Conservation (phyloP, 495 filamentous ascomycete species). For the Usnea hakonensis region DNA sequence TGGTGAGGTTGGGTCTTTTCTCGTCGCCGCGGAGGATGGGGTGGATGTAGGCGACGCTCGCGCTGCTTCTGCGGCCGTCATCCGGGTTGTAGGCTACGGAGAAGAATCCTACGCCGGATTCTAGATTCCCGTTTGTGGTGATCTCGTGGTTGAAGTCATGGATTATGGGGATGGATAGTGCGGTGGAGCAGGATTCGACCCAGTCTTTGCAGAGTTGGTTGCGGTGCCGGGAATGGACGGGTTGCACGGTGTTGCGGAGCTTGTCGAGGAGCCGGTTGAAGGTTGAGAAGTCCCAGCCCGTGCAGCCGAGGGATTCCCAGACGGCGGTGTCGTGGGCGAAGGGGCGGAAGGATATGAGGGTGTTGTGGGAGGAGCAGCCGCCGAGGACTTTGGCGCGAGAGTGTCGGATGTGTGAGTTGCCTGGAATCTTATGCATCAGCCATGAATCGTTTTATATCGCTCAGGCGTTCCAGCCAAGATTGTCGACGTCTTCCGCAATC, state of each 20-base stretch:
- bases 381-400: conserved; percentile 79
- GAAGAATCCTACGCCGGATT: conserved; percentile 74
- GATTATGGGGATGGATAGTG: conserved; percentile 67
- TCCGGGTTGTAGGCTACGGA: conserved; percentile 77
- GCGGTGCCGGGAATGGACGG: conserved; percentile 64
- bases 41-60: conserved; percentile 80
- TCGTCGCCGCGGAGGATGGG: conserved; percentile 71
- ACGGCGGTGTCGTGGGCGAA: conserved; percentile 70
- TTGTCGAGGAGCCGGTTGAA: conserved; percentile 69
- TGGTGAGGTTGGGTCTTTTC: conserved; percentile 66
- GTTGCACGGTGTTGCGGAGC: conserved; percentile 71
- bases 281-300: conserved; percentile 70
- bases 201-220: conserved; percentile 82
- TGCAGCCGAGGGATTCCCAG: conserved; percentile 66
- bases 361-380: conserved; percentile 82
- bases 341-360: conserved; percentile 75
- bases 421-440: conserved; percentile 31
- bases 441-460: background rate
- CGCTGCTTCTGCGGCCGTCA: conserved; percentile 66
- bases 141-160: conserved; percentile 77
- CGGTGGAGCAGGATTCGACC: conserved; percentile 63
- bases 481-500: background rate
- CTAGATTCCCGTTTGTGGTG: conserved; percentile 54
- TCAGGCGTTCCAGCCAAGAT: too few relatives aligned
- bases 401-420: conserved; percentile 76